phyloP scores from a whole-genome alignment of 345 rosid species.

The Lepidium aucheri region DNA sequence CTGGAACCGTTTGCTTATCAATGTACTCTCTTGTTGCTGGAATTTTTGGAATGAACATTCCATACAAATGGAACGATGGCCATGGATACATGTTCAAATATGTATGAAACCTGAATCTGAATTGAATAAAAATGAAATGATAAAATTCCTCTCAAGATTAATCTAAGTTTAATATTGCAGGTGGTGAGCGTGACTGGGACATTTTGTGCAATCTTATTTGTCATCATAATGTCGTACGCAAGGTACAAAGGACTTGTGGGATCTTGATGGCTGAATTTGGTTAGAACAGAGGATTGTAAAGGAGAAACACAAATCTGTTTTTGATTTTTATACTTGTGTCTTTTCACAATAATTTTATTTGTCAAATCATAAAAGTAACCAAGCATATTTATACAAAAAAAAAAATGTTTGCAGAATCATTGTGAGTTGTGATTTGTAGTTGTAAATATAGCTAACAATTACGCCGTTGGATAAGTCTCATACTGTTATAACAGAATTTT shows the following conservation, averaged over 20 bases:
- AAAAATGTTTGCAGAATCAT: neutral
- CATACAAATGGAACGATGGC: conserved; percentile 59
- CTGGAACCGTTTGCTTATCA: conserved; percentile 62
- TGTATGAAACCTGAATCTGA: conserved; percentile 30
- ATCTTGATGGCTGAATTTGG: conserved; percentile 34
- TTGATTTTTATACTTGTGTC: neutral
- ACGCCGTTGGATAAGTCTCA: too few species aligned
- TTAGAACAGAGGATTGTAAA: neutral
- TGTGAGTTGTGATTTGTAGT: neutral
- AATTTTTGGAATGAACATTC: conserved; percentile 96
- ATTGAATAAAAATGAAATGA: neutral
- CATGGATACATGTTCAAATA: conserved; percentile 82
- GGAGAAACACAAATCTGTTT: neutral
- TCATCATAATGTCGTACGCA: conserved; percentile 64
- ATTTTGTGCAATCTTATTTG: conserved; percentile 33
- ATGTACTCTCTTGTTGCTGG: conserved; percentile 71
- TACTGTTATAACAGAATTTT: too few species aligned
- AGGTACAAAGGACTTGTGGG: conserved; percentile 86
- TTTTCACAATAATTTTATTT: neutral
- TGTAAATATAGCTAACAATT: neutral
- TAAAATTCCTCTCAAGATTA: neutral
- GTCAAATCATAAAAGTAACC: neutral
- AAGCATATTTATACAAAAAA: neutral
- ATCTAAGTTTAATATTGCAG: conserved; percentile 25
- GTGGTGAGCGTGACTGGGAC: conserved; percentile 53